Conservation (phyloP, 257 asterid species). For the Knoxia roxburghii region DNA sequence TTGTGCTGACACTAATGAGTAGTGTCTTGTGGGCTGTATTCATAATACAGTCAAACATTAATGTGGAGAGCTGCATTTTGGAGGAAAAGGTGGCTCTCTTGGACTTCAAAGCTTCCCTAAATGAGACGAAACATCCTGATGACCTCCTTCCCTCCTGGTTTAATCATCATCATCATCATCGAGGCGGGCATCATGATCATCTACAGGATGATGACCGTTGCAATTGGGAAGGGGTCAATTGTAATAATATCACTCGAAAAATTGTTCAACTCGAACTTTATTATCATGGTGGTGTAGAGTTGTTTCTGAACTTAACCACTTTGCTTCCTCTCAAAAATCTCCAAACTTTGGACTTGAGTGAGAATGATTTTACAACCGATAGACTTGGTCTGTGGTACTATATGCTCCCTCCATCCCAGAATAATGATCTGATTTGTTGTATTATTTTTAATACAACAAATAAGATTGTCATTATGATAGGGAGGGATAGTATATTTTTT, state of each 20-base stretch:
- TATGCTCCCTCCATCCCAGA: too few species aligned
- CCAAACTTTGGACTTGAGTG: too few species aligned
- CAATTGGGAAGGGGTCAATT: constrained; percentile 1
- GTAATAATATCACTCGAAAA: neutral
- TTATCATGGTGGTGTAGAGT: neutral
- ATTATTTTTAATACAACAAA: too few species aligned
- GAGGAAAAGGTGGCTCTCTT: neutral
- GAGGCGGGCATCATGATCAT: too few species aligned
- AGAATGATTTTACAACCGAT: too few species aligned
- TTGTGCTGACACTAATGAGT: too few species aligned
- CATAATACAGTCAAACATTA: neutral
- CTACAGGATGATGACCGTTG: neutral
- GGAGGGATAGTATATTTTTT: too few species aligned
- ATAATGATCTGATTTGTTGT: too few species aligned
- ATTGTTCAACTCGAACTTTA: neutral
- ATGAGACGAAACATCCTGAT: neutral
- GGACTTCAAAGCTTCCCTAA: neutral
- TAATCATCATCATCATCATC: neutral
- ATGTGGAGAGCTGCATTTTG: neutral
- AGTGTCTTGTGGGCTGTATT: neutral
- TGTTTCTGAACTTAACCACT: neutral
- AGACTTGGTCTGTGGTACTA: too few species aligned
- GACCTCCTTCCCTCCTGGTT: neutral
- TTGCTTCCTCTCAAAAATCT: neutral
- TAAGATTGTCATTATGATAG: too few species aligned